Evolutionary conservation across 371 early-diverging fungal species (phyloP), one percentile per base, ranked within the genome.

Genomic region (Basidiobolus meristosporus): DNA sequence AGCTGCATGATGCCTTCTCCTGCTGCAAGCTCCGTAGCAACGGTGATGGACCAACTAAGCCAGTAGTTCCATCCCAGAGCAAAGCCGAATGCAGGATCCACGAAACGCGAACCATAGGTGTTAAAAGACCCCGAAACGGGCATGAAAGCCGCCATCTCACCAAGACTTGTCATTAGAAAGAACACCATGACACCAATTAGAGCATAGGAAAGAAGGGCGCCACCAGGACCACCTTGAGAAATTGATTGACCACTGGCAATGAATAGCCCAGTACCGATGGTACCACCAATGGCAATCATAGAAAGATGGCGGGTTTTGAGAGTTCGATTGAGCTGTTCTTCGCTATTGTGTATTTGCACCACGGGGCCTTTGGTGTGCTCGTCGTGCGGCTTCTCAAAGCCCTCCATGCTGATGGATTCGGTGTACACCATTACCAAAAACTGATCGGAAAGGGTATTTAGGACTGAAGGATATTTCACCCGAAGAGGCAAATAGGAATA

Each of bases 121-220:
- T 81, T 82, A 65, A 90, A 84, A 19, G 82, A 73, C 14, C 86
- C 90, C 1, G 85, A 65, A 1, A 83, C 73, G 10, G 90, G 87
- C 16, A 86, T 59, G 41, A 66, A 70, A 0, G 89, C 76, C n/a
- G 83, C 68, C 82, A 90, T 82, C 55, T 87, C 89, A 39, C 85
- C 88, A 31, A 90, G 60, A 34, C 73, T 75, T 29, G 77, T 74
- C 63, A 80, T 71, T 45, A 84, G 73, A 45, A 77, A 80, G 49
- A 69, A 87, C 1, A 90, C 82, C 77, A 85, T 74, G 4, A 72
- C 44, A 28, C 83, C 84, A 31, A 79, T 73, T 10, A 75, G 41
- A 15, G 51, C 38, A 50, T 79, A 90, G 7, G 85, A 79, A 9
- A 82, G 45, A 45, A 86, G 57, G 0, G 80, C 69, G 39, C 81